Percentiles rank a stretch among this genome's conserved stretches.
Evolutionary conservation across 352 stramenopile genomes (phyloP).

Genomic region (Peronospora destructor): DNA sequence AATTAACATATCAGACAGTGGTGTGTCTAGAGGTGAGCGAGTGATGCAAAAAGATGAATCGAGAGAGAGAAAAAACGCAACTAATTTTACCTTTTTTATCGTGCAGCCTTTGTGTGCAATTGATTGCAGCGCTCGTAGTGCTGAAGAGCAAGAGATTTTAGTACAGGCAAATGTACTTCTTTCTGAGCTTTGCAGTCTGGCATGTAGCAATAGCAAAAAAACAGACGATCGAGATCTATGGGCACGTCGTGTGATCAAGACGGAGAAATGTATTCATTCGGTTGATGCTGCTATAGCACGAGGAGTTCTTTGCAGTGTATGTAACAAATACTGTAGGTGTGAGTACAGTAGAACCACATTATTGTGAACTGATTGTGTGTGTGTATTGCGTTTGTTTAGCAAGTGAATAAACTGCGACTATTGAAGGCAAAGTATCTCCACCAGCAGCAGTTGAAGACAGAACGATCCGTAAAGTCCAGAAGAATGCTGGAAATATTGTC

Average conservation of each 20-base stretch:
- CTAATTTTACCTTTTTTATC: neutral
- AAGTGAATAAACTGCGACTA: slow-evolving; percentile 39
- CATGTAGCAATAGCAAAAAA: slow-evolving; percentile 37
- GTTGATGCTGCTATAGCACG: slow-evolving; percentile 19
- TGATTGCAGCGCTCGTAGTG: slow-evolving; percentile 10
- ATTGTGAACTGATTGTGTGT: slow-evolving; percentile 5
- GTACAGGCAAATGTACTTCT: slow-evolving; percentile 40
- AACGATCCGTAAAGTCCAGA: slow-evolving; percentile 30
- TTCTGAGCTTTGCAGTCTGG: slow-evolving; percentile 48
- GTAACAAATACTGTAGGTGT: neutral
- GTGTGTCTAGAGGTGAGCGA: slow-evolving; percentile 44
- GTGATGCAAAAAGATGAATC: no score
- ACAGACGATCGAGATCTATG: slow-evolving; percentile 42
- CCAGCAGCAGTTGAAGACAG: slow-evolving; percentile 38
- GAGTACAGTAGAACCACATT: neutral
- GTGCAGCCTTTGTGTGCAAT: slow-evolving; percentile 30
- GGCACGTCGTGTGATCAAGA: slow-evolving; percentile 41
- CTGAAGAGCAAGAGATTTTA: slow-evolving; percentile 22
- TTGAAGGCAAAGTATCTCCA: slow-evolving; percentile 54
- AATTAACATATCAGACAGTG: slow-evolving; percentile 33
- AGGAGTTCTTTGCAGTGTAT: slow-evolving; percentile 19
- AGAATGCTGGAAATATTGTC: slow-evolving; percentile 43
- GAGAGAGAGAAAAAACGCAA: neutral
- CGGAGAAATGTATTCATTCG: slow-evolving; percentile 34
- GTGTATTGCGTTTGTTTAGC: slow-evolving; percentile 9